Evolutionary conservation across 78 protist genomes (phyloP).

Genomic region (Cavenderia fasciculata): DNA sequence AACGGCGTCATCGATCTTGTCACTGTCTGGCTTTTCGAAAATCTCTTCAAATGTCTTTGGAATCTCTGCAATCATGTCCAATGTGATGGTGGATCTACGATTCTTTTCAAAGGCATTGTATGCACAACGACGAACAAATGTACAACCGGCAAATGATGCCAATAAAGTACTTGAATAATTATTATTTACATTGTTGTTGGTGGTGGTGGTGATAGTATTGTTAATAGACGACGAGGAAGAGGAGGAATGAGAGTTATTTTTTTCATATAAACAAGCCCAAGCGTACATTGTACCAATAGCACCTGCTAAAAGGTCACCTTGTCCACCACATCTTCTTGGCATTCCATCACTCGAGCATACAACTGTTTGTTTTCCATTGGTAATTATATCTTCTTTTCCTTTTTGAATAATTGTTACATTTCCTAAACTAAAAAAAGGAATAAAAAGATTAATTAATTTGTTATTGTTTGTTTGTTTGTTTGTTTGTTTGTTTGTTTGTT

Average conservation of each 20-base stretch:
- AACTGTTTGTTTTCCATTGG: constrained; percentile 56
- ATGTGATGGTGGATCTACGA: constrained; percentile 47
- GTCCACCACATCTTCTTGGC: constrained; percentile 88
- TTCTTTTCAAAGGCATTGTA: constrained; percentile 11
- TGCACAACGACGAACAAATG: constrained; percentile 14
- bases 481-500: neutral
- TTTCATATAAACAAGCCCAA: constrained; percentile 58
- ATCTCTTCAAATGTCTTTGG: constrained; percentile 5
- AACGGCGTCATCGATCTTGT: too few species aligned
- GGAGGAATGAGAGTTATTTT: constrained; percentile 1
- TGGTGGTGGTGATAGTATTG: neutral
- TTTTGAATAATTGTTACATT: constrained; percentile 81
- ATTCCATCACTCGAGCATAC: constrained; percentile 30
- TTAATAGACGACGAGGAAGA: too few species aligned
- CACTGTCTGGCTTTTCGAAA: too few species aligned
- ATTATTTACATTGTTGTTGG: too few species aligned
- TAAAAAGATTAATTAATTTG: neutral
- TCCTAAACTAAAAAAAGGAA: constrained; percentile 20
- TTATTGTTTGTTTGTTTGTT: neutral
- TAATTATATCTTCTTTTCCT: constrained; percentile 76
- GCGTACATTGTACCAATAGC: constrained; percentile 61
- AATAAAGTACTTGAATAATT: too few species aligned
- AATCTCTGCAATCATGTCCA: constrained; percentile 40
- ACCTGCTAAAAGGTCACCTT: constrained; percentile 83
- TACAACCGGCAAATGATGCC: constrained; percentile 52